A percentile compares a stretch with the other conserved stretches of the same genome.
These are phyloP conservation scores for Ligustrum vulgare DNA, from an alignment of 257 asterid genomes.

Conservation along the genomic window DNA sequence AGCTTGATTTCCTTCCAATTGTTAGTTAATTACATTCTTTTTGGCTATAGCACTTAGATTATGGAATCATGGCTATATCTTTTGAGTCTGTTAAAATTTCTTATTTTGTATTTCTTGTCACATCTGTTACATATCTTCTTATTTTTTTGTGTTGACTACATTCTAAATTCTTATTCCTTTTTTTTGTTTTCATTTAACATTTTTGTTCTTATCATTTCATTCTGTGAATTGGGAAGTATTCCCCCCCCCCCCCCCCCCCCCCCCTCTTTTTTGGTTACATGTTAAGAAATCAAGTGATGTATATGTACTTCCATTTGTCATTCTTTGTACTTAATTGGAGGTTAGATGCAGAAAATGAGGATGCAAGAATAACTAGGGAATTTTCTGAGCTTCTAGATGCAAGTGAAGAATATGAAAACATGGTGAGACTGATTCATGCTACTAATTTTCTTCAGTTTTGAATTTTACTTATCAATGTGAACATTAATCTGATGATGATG, in stretches of 20 bases:
- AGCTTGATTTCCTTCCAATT: neutral
- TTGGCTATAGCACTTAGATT: neutral
- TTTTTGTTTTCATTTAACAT: neutral
- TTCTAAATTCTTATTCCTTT: neutral
- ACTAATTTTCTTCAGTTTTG: neutral
- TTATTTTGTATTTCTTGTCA: neutral
- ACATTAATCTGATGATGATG: conserved; percentile 10
- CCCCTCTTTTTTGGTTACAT: neutral
- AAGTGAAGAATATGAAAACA: conserved; percentile 42
- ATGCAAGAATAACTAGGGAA: conserved; percentile 62
- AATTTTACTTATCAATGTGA: neutral
- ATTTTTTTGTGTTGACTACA: neutral
- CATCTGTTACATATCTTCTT: neutral
- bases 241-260: too few species aligned
- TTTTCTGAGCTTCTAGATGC: conserved; percentile 75
- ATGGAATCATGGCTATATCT: neutral
- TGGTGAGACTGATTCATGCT: conserved; percentile 42
- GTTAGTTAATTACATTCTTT: neutral
- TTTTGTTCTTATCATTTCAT: neutral
- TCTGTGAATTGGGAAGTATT: neutral
- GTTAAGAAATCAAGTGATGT: neutral
- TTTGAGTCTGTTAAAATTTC: neutral
- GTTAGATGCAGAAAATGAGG: conserved; percentile 74
- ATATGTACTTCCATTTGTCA: conserved; percentile 4
- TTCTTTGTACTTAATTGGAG: conserved; percentile 39